phyloP scores from a whole-genome alignment of 2,329 filamentous ascomycete species.

The Fusarium humuli region DNA sequence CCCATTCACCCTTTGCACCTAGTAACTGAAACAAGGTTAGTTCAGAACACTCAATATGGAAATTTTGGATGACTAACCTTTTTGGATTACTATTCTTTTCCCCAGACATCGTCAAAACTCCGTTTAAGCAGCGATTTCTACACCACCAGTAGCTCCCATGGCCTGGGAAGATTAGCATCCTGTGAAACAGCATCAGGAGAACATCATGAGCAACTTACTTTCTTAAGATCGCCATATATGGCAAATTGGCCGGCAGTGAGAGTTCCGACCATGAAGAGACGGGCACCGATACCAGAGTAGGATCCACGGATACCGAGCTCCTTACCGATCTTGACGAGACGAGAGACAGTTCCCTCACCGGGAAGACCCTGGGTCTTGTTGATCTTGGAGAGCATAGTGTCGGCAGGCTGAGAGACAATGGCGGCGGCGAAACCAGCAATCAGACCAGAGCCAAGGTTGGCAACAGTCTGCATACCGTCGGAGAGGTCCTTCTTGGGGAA shows the following conservation, averaged over 20 bases:
- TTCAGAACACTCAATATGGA: background rate
- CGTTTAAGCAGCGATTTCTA: conserved; percentile 68
- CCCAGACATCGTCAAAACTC: conserved; percentile 6
- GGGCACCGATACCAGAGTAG: conserved; percentile 84
- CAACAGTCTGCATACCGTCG: conserved; percentile 76
- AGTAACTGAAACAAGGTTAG: background rate
- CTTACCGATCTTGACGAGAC: conserved; percentile 88
- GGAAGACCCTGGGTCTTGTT: conserved; percentile 93
- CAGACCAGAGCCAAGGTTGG: conserved; percentile 76
- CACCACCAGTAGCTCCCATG: conserved; percentile 78
- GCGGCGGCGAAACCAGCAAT: conserved; percentile 82
- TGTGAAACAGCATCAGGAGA: too few relatives aligned
- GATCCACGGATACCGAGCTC: conserved; percentile 84
- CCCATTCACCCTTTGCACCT: background rate
- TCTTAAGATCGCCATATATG: conserved; percentile 77
- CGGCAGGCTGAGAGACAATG: conserved; percentile 87
- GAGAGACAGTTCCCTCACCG: conserved; percentile 83
- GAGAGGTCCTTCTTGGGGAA: conserved; percentile 79
- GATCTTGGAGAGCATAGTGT: conserved; percentile 96
- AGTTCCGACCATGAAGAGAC: conserved; percentile 72
- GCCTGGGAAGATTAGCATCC: conserved; percentile 39
- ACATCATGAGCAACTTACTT: conserved; percentile 2
- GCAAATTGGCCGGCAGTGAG: conserved; percentile 86
- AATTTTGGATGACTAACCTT: background rate
- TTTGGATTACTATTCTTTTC: background rate